phyloP scores from a whole-genome alignment of 1,139 yeast genomes.

The Schwanniomyces etchellsii region DNA sequence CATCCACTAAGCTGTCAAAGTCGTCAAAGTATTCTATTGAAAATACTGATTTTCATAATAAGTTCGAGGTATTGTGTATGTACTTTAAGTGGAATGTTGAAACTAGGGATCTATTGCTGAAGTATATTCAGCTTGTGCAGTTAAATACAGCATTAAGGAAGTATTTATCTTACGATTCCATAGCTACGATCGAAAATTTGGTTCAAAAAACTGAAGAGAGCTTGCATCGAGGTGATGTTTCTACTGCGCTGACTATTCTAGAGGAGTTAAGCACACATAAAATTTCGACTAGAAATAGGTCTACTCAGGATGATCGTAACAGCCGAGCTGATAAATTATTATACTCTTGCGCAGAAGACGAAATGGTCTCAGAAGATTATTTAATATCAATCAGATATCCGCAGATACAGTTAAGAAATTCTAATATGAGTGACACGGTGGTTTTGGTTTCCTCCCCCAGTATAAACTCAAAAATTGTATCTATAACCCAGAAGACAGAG shows the following conservation, averaged over 20 bases:
- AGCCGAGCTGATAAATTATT: conserved; percentile 48
- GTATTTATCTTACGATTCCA: conserved; percentile 33
- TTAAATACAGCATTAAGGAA: conserved; percentile 21
- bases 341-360: conserved; percentile 33
- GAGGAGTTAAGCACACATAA: conserved; percentile 1
- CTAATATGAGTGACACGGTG: conserved; percentile 56
- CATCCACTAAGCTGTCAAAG: no score
- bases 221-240: conserved; percentile 4
- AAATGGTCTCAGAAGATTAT: conserved; percentile 55
- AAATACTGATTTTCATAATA: conserved; percentile 25
- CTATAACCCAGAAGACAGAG: conserved; percentile 26
- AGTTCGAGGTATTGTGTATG: conserved; percentile 36
- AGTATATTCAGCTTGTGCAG: conserved; percentile 37
- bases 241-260: not conserved
- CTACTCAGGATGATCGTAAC: conserved; percentile 21
- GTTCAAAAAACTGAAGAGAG: conserved; percentile 13
- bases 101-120: conserved; percentile 30
- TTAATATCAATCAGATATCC: conserved; percentile 74
- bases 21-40: not conserved
- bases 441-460: conserved; percentile 40
- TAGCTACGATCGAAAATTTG: conserved; percentile 31
- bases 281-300: conserved; percentile 1
- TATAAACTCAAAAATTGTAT: conserved; percentile 34
- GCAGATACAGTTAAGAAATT: conserved; percentile 75
- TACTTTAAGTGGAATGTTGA: conserved; percentile 39